Base-by-base conservation (phyloP, 805 yeast genomes). In the Candida khao-thaluensis region DNA sequence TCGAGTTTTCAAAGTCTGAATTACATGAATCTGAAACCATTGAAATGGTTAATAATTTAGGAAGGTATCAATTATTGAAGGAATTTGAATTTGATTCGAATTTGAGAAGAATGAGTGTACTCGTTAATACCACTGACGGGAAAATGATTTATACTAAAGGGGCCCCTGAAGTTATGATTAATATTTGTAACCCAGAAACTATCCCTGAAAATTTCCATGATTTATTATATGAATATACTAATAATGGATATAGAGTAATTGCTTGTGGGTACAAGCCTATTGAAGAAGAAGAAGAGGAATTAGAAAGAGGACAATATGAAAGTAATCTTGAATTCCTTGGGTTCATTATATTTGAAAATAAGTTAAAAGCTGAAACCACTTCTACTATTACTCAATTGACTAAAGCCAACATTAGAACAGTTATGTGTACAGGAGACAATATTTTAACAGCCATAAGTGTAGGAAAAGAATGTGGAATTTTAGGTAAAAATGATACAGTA, bases 351-450 rank as follows among this genome's bases (percentile, higher is more conserved):
- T 93, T 93, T 66, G 98, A 93, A 57, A 93, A 93, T 61, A 86
- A 88, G 59, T 69, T 93, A 53, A 93, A 93, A 56, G 64, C 72
- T 1, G 68, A 83, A 1, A 84, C 96, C 0, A 69, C 69, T 7
- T 60, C 66, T 0, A 86, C 90, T 0, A 69, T 93, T 35, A 47
- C 60, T 9, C 72, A 77, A 42, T 68, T 93, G 35, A 66, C 67
- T 16, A 70, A 69, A 5, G 97, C 99, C 0, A 71, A 77, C 16
- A 73, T 93, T 35, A 71, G 97, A 50, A 85, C 93, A 0, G 67
- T 89, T 20, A 93, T 93, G 99, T 93, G 99, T 60, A 93, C 99
- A 0, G 99, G 99, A 38, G 99, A 93, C 60, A 93, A 93, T 56
- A 79, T 93, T 14, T 66, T 93, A 41, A 93, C 99, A 0, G 99